Base-by-base conservation (phyloP, 805 yeast genomes). In the Candida boleticola region DNA sequence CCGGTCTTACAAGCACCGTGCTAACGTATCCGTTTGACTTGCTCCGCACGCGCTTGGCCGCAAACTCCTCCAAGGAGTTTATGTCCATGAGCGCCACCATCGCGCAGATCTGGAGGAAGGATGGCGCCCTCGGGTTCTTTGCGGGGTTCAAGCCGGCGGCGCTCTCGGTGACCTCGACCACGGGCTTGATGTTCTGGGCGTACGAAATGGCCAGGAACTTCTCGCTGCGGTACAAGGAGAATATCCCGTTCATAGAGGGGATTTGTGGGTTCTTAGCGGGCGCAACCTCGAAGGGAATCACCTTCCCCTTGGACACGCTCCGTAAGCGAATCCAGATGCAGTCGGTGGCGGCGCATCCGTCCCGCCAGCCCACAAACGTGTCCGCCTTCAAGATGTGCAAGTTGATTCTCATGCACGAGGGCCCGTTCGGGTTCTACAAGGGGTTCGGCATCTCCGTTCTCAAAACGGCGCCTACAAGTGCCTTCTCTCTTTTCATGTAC, bases 21-120 rank as follows among this genome's bases (percentile, higher is more conserved):
- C 57, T 68, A 1, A 85, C 97, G 1, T 93, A 93, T 57, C 99
- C 99, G 1, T 81, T 88, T 53, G 99, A 93, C 60, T 72, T 89
- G n/a, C 62, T 93, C 33, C 66, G 99, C 40, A 93, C 99, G 0
- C 69, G 96, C 40, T 73, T 89, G 38, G 95, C 89, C 1, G 92
- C 90, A 3, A 81, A 81, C 53, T 63, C 64, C 21, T 41, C 46
- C 2, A 58, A 47, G 33, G 42, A 58, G 7, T 67, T 76, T 31
- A 49, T 63, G n/a, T 70, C 77, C n/a, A 63, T 72, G 57, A 40
- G 53, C 14, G 34, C 38, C 0, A 58, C 66, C 1, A 51, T 57
- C 11, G 40, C 30, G 3, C 39, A 50, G 1, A 71, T 77, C 11
- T 31, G 35, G 35, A 52, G 54, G 38, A 21, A 36, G 11, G 39